These are phyloP conservation scores for Beverwykella pulmonaria DNA, from an alignment of 495 filamentous ascomycete species.

Conservation along the genomic window DNA sequence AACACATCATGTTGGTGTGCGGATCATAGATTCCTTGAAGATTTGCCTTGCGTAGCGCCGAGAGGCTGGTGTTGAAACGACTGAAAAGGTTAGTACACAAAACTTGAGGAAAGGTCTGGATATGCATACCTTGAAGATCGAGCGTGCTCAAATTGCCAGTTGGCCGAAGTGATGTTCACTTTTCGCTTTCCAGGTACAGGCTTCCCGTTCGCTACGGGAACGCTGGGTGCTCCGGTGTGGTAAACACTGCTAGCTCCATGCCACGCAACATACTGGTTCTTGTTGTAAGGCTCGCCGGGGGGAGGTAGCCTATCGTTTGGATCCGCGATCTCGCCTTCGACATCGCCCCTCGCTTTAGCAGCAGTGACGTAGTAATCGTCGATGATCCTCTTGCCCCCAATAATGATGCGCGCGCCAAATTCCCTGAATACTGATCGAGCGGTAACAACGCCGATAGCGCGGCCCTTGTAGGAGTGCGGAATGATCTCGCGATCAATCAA, in stretches of 20 bases:
- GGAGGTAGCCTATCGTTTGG: slow-evolving; percentile 75
- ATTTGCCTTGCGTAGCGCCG: slow-evolving; percentile 64
- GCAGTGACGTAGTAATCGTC: slow-evolving; percentile 89
- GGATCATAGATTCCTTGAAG: slow-evolving; percentile 83
- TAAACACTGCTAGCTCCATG: slow-evolving; percentile 95
- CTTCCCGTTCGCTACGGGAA: slow-evolving; percentile 76
- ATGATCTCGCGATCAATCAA: slow-evolving; percentile 93
- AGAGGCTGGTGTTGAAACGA: slow-evolving; percentile 75
- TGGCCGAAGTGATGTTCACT: slow-evolving; percentile 88
- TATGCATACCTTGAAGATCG: slow-evolving; percentile 73
- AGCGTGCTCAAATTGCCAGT: slow-evolving; percentile 96
- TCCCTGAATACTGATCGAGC: slow-evolving; percentile 96
- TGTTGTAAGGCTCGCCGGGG: slow-evolving; percentile 79
- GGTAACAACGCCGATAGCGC: slow-evolving; percentile 95
- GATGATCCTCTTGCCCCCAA: slow-evolving; percentile 79
- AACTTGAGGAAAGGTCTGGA: neutral
- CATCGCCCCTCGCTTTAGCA: slow-evolving; percentile 74
- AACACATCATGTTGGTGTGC: slow-evolving; percentile 88
- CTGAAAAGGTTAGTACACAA: slow-evolving; percentile 53
- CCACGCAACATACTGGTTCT: slow-evolving; percentile 97
- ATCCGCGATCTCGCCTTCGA: slow-evolving; percentile 89
- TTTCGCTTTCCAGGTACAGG: slow-evolving; percentile 75
- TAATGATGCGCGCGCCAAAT: slow-evolving; percentile 90
- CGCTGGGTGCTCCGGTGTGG: slow-evolving; percentile 75
- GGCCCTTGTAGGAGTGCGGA: slow-evolving; percentile 96